phyloP scores from a whole-genome alignment of 176 grass and related monocot species.

The Musa schizocarpa region DNA sequence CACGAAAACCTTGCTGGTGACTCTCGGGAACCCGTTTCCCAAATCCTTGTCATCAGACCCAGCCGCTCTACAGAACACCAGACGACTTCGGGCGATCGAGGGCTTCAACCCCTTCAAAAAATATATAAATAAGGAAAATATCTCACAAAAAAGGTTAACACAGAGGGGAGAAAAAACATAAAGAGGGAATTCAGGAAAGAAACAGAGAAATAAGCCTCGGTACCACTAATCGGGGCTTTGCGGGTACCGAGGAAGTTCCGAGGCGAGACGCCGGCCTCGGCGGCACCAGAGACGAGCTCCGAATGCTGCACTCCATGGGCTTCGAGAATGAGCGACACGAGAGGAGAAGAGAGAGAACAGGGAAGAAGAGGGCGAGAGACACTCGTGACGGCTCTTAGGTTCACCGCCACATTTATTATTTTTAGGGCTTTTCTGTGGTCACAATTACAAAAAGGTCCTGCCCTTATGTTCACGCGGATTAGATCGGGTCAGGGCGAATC shows the following conservation, averaged over 20 bases:
- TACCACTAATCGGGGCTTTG: neutral
- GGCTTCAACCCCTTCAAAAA: neutral
- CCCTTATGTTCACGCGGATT: no score
- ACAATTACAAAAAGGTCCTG: neutral
- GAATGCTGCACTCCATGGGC: conserved; percentile 12
- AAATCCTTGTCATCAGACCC: neutral
- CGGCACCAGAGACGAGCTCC: conserved; percentile 6
- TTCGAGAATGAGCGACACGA: neutral
- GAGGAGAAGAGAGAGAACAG: no score
- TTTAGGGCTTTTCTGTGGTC: neutral
- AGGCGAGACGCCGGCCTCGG: neutral
- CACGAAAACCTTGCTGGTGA: neutral
- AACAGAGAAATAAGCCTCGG: neutral
- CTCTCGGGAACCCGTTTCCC: neutral
- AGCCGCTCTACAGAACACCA: conserved; percentile 2
- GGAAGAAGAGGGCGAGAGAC: no score
- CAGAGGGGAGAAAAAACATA: neutral
- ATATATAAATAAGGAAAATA: neutral
- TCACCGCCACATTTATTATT: neutral
- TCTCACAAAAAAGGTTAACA: neutral
- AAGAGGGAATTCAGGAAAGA: neutral
- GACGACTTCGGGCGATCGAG: neutral
- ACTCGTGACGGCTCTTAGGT: neutral
- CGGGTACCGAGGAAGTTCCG: neutral
- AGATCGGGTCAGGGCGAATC: no score